These are phyloP conservation scores for Trichoderma koningii DNA, from an alignment of 2,329 filamentous ascomycete species.

Conservation along the genomic window DNA sequence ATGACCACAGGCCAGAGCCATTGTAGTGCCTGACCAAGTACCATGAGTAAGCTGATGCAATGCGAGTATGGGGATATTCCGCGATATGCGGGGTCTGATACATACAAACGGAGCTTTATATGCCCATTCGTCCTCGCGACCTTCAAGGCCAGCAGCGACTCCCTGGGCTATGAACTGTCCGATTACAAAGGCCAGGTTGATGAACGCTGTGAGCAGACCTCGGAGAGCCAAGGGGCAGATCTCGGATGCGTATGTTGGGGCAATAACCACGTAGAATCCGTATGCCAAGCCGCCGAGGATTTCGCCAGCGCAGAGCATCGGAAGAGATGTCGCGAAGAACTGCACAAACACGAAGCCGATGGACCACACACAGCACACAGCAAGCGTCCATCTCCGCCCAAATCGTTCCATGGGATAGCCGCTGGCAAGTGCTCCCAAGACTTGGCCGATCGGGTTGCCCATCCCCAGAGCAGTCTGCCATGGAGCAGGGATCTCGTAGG, in stretches of 20 bases:
- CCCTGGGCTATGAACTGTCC: slow-evolving; percentile 59
- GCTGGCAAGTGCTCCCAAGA: slow-evolving; percentile 45
- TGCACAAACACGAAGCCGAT: slow-evolving; percentile 61
- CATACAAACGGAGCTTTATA: slow-evolving; percentile 40
- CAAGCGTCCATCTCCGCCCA: slow-evolving; percentile 50
- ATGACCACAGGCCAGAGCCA: slow-evolving; percentile 54
- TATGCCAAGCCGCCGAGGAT: slow-evolving; percentile 62
- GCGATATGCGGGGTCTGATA: background rate
- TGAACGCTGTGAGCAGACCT: slow-evolving; percentile 59
- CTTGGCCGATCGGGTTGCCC: slow-evolving; percentile 49
- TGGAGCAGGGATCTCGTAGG: slow-evolving; percentile 47
- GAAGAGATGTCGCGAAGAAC: slow-evolving; percentile 60
- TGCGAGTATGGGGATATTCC: background rate
- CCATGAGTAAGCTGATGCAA: background rate
- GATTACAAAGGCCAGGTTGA: slow-evolving; percentile 64
- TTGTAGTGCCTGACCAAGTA: slow-evolving; percentile 43
- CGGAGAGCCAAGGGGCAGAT: slow-evolving; percentile 61
- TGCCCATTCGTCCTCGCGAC: slow-evolving; percentile 49
- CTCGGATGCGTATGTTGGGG: slow-evolving; percentile 62
- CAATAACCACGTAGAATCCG: slow-evolving; percentile 62
- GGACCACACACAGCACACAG: slow-evolving; percentile 48
- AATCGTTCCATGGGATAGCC: slow-evolving; percentile 42
- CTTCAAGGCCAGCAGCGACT: slow-evolving; percentile 47
- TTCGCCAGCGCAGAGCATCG: slow-evolving; percentile 61
- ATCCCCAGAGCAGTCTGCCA: slow-evolving; percentile 54